Evolutionary conservation across 2,329 filamentous ascomycete species (phyloP).

Genomic region (Pseudogymnoascus sp.): DNA sequence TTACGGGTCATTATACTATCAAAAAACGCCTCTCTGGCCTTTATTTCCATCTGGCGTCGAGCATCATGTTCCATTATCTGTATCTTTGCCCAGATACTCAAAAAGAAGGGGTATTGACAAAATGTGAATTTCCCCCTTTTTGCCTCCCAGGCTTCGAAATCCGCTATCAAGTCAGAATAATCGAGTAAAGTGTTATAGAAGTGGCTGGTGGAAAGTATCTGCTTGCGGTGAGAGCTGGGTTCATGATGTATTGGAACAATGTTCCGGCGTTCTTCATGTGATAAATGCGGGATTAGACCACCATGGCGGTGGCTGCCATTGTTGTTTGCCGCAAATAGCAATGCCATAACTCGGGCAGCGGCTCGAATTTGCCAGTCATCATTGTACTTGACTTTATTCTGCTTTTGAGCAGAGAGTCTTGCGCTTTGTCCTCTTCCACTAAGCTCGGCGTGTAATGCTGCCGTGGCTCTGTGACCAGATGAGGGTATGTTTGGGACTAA

Average conservation of each 20-base stretch:
- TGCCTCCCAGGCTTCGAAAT: constrained; percentile 84
- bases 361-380: constrained; percentile 89
- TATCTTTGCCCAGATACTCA: constrained; percentile 90
- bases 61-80: constrained; percentile 85
- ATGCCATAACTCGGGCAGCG: constrained; percentile 68
- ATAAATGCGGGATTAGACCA: constrained; percentile 30
- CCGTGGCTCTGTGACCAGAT: constrained; percentile 50
- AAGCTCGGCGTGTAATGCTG: constrained; percentile 72
- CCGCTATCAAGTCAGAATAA: constrained; percentile 73
- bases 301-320: constrained; percentile 28
- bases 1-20: constrained; percentile 74
- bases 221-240: constrained; percentile 46
- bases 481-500: constrained; percentile 67
- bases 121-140: constrained; percentile 71
- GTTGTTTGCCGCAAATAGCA: constrained; percentile 79
- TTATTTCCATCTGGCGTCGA: constrained; percentile 79
- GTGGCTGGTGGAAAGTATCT: constrained; percentile 69
- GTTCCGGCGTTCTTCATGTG: constrained; percentile 24
- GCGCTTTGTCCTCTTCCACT: constrained; percentile 42
- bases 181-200: constrained; percentile 87
- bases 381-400: constrained; percentile 55
- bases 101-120: constrained; percentile 85
- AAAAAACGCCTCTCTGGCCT: constrained; percentile 84
- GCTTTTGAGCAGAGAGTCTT: constrained; percentile 46
- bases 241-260: constrained; percentile 22